Evolutionary conservation across 1,139 yeast genomes (phyloP), one percentile per base, ranked within the genome.

Genomic region (Casaregolazyma lundiana): DNA sequence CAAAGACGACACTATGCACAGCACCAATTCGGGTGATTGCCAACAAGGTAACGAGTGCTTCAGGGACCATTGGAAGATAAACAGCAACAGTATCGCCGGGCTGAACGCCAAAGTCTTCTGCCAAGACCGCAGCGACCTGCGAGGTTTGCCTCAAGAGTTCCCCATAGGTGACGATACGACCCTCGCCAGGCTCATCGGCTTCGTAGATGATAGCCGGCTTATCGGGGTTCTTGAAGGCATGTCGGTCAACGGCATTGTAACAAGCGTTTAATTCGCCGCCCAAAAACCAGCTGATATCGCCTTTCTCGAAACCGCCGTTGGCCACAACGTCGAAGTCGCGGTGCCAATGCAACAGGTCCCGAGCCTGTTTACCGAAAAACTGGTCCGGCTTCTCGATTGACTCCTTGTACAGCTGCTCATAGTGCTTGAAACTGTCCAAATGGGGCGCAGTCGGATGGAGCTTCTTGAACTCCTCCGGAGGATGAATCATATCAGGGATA

Each of bases 61-160:
- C 95, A 46, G 96, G 88, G 53, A 88, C 89, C 97, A 90, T 92
- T 64, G 98, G 97, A 71, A 90, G 72, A 71, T 90, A 90, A 56
- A 90, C 84, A 52, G 97, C 97, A 52, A 90, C 97, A 38, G 95
- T 87, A 66, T 90, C 98, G 66, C 97, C 97, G 68, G 86, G 85
- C 56, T 73, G 69, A 60, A 90, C 81, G 53, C 97, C 97, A 88
- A 95, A 86, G 47, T 81, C 75, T 60, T 78, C 70, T 4, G 40
- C 40, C 65, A 92, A 77, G 32, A 88, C 87, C 61, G 90, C 94
- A 22, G 97, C 96, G 43, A 86, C 88, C 64, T 84, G 80, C 55
- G 88, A 83, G 37, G 90, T 96, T 64, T 88, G 88, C 60, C 84
- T 77, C 63, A 89, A 76, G 57, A 90, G 78, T 70, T 92, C 92